Evolutionary conservation across 352 stramenopile species (phyloP).

Genomic region (Pythium dissimile): DNA sequence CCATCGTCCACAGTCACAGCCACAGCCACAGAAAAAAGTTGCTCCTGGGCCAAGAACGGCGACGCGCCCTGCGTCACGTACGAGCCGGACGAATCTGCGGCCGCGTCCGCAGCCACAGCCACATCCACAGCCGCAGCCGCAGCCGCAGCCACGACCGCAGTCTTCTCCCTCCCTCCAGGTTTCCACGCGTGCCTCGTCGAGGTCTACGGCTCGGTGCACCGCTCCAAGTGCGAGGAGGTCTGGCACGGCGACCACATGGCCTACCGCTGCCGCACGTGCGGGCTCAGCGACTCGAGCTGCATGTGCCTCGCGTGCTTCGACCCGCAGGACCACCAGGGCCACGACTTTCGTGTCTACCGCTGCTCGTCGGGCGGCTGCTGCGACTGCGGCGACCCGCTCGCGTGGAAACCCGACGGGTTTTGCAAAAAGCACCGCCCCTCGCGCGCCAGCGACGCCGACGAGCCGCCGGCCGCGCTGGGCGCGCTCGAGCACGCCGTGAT

Average conservation of each 20-base stretch:
- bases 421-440: constrained; percentile 57
- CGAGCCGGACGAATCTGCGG: constrained; percentile 27
- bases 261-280: constrained; percentile 78
- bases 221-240: constrained; percentile 82
- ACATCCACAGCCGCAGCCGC: not conserved
- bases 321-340: constrained; percentile 68
- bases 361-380: constrained; percentile 80
- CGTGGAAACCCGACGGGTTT: constrained; percentile 75
- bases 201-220: constrained; percentile 62
- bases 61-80: constrained; percentile 31
- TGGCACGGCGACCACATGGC: constrained; percentile 87
- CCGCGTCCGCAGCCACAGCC: not conserved
- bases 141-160: constrained; percentile 16
- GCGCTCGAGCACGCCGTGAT: constrained; percentile 38
- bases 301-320: constrained; percentile 85
- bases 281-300: constrained; percentile 82
- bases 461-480: constrained; percentile 22
- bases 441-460: not conserved
- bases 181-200: constrained; percentile 48
- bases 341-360: constrained; percentile 81
- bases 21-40: constrained; percentile 17
- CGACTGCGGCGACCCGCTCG: constrained; percentile 76
- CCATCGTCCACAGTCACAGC: too few relatives aligned
- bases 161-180: constrained; percentile 30
- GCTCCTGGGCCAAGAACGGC: constrained; percentile 34